A percentile compares a stretch with the other conserved stretches of the same genome.
Conservation (phyloP, 2,329 filamentous ascomycete species). For the Penicillium sp. region DNA sequence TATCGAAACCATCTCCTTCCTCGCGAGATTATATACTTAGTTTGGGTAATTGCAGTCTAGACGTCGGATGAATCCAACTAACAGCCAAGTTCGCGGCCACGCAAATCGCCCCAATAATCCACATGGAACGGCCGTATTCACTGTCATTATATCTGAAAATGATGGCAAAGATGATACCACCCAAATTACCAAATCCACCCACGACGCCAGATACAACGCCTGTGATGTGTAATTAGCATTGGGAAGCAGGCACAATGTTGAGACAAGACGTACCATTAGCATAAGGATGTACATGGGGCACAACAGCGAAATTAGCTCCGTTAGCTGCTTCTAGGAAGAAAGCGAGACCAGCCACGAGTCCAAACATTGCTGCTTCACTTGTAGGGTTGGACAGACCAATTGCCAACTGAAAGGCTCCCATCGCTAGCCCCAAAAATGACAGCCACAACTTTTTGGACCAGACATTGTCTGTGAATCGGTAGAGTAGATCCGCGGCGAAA, state of each 20-base stretch:
- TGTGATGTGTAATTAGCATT: slow-evolving; percentile 11
- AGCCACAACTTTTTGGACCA: slow-evolving; percentile 62
- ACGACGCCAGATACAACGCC: slow-evolving; percentile 66
- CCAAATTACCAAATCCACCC: slow-evolving; percentile 75
- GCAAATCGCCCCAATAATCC: slow-evolving; percentile 74
- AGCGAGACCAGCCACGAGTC: slow-evolving; percentile 68
- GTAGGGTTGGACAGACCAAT: slow-evolving; percentile 61
- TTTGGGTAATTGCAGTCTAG: slow-evolving; percentile 44
- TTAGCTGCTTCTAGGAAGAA: slow-evolving; percentile 82
- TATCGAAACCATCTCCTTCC: neutral
- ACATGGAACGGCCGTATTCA: slow-evolving; percentile 65
- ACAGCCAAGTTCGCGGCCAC: slow-evolving; percentile 64
- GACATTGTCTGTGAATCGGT: slow-evolving; percentile 46
- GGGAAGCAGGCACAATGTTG: neutral
- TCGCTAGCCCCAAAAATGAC: slow-evolving; percentile 50
- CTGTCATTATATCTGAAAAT: slow-evolving; percentile 69
- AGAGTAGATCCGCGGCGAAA: slow-evolving; percentile 52
- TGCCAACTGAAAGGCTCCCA: slow-evolving; percentile 56
- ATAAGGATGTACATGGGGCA: slow-evolving; percentile 77
- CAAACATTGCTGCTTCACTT: slow-evolving; percentile 61
- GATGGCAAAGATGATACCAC: slow-evolving; percentile 77
- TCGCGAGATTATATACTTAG: slow-evolving; percentile 5
- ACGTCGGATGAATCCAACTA: slow-evolving; percentile 56
- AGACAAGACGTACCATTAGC: slow-evolving; percentile 59
- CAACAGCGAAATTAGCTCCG: slow-evolving; percentile 77